Conservation (phyloP, 148 eudicot genomes). For the Diospyros lotus region DNA sequence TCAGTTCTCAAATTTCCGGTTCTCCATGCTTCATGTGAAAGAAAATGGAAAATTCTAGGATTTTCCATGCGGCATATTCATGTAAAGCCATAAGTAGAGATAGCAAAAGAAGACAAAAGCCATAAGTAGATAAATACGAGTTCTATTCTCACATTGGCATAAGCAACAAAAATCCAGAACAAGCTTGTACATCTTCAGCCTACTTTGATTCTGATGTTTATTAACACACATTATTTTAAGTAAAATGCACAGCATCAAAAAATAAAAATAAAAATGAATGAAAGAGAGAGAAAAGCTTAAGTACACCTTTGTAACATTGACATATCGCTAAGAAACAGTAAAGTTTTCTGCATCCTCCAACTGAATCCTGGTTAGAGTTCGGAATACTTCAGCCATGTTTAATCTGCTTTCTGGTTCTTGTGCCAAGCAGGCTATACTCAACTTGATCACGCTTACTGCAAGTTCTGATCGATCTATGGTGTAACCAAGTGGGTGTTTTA, state of each 20-base stretch:
- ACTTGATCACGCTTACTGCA: constrained; percentile 37
- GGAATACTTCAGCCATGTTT: constrained; percentile 48
- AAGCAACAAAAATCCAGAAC: background rate
- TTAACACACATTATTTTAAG: background rate
- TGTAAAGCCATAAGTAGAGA: background rate
- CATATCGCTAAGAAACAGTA: background rate
- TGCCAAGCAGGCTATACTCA: constrained; percentile 53
- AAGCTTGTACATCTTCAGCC: background rate
- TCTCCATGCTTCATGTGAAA: background rate
- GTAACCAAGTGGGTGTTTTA: constrained; percentile 41
- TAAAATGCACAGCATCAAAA: background rate
- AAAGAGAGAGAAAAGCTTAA: no score
- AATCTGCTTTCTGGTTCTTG: constrained; percentile 48
- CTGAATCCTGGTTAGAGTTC: constrained; percentile 39
- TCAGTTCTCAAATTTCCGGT: background rate
- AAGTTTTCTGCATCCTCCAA: constrained; percentile 34
- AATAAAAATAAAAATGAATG: background rate
- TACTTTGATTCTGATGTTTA: background rate
- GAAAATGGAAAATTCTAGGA: background rate
- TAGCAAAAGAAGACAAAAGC: no score
- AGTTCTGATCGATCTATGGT: constrained; percentile 38
- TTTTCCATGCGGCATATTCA: background rate
- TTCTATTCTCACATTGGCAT: background rate
- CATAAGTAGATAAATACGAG: no score
- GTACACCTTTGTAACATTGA: background rate